Percentiles rank a stretch among this genome's conserved stretches.
phyloP scores from a whole-genome alignment of 2,329 filamentous ascomycete genomes.

The Botrytis fragariae region DNA sequence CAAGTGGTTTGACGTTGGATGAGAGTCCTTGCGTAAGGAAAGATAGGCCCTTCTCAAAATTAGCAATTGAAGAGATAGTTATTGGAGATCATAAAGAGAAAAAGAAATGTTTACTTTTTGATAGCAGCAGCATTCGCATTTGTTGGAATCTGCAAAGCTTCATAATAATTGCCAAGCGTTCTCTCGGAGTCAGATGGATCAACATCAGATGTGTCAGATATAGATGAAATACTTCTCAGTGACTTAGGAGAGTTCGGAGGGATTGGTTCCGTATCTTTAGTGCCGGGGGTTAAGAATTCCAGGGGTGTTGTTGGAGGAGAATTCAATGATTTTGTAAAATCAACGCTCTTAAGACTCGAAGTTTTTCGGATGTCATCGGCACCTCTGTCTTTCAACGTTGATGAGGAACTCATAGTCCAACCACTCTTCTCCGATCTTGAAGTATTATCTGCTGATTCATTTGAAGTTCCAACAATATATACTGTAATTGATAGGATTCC shows the following conservation, averaged over 20 bases:
- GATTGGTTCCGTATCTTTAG: neutral
- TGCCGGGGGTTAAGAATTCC: neutral
- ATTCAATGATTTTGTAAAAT: neutral
- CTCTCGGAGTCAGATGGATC: neutral
- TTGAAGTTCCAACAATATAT: neutral
- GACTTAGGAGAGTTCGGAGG: neutral
- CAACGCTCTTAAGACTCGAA: neutral
- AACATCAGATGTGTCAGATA: neutral
- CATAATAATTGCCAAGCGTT: neutral
- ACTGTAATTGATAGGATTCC: neutral
- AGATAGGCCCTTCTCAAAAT: neutral
- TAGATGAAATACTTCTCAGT: neutral
- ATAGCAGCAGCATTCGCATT: neutral
- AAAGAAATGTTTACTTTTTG: neutral
- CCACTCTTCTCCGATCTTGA: neutral
- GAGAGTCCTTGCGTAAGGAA: neutral
- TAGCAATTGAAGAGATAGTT: neutral
- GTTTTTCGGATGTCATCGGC: neutral
- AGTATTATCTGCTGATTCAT: neutral
- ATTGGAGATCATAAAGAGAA: neutral
- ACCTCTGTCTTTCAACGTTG: neutral
- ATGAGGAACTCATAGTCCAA: neutral
- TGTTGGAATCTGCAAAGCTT: neutral
- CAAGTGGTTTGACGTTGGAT: neutral
- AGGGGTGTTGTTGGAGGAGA: neutral